These are phyloP conservation scores for Dioscorea cayenensis DNA, from an alignment of 116 monocot genomes.

Conservation along the genomic window DNA sequence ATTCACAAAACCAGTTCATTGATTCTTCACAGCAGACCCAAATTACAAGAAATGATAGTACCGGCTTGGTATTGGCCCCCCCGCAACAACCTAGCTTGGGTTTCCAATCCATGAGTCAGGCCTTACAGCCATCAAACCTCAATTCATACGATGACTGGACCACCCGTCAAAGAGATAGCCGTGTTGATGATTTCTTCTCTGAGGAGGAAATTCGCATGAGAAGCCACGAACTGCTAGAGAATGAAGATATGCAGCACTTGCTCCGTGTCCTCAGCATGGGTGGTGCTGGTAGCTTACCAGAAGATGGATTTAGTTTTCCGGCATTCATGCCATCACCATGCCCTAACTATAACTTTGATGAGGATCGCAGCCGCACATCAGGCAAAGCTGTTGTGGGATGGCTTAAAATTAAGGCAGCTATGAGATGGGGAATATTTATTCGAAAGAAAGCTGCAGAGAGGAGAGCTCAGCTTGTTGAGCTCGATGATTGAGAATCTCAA, in stretches of 20 bases:
- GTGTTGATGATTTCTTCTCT: slow-evolving; percentile 32
- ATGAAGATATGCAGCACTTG: slow-evolving; percentile 85
- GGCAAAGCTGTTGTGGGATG: slow-evolving; percentile 88
- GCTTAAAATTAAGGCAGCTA: slow-evolving; percentile 92
- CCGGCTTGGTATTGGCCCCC: slow-evolving; percentile 18
- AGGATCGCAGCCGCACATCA: slow-evolving; percentile 42
- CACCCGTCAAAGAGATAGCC: slow-evolving; percentile 14
- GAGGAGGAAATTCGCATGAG: slow-evolving; percentile 68
- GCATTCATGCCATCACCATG: slow-evolving; percentile 44
- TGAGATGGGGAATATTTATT: slow-evolving; percentile 93
- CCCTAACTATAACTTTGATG: slow-evolving; percentile 40
- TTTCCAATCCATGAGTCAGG: slow-evolving; percentile 7
- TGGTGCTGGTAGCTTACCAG: slow-evolving; percentile 32
- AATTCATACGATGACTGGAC: slow-evolving; percentile 38
- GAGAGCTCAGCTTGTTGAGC: slow-evolving; percentile 69
- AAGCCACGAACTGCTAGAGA: slow-evolving; percentile 77
- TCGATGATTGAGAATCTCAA: slow-evolving; percentile 25
- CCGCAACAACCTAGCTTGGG: slow-evolving; percentile 17
- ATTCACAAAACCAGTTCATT: slow-evolving; percentile 11
- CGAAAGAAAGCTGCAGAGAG: slow-evolving; percentile 80
- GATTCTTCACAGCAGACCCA: slow-evolving; percentile 13
- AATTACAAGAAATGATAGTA: slow-evolving; percentile 15
- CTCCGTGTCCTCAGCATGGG: slow-evolving; percentile 59
- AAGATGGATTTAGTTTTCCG: slow-evolving; percentile 40
- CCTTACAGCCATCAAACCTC: slow-evolving; percentile 14